These are phyloP conservation scores for Stephania cephalantha DNA, from an alignment of 164 flowering plant species.

Conservation along the genomic window DNA sequence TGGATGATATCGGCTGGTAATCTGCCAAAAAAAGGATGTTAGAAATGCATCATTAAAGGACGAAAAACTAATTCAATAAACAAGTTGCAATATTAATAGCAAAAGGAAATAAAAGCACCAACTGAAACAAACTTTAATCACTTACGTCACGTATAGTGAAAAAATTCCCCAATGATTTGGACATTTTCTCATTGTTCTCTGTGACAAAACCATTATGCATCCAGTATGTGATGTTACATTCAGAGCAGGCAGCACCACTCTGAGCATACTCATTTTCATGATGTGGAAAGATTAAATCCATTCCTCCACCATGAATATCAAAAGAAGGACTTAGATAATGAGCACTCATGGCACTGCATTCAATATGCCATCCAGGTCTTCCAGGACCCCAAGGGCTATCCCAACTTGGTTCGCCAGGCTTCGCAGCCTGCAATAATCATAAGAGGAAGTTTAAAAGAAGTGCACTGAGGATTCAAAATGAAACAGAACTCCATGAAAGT, in stretches of 20 bases:
- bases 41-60: background rate
- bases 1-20: slow-evolving; percentile 68
- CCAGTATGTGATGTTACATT: slow-evolving; percentile 67
- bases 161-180: slow-evolving; percentile 84
- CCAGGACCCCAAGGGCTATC: slow-evolving; percentile 97
- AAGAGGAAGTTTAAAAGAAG: background rate
- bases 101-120: background rate
- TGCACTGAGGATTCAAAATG: background rate
- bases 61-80: background rate
- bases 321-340: slow-evolving; percentile 55
- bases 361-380: slow-evolving; percentile 99
- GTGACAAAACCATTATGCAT: slow-evolving; percentile 94
- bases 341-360: slow-evolving; percentile 99
- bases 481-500: background rate
- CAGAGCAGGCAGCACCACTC: slow-evolving; percentile 77
- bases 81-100: background rate
- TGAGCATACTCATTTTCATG: slow-evolving; percentile 97
- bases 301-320: slow-evolving; percentile 97
- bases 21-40: slow-evolving; percentile 33
- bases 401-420: slow-evolving; percentile 89
- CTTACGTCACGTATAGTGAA: slow-evolving; percentile 84
- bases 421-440: slow-evolving; percentile 57
- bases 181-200: slow-evolving; percentile 83
- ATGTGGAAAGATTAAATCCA: slow-evolving; percentile 91
- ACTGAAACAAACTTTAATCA: background rate